phyloP scores from a whole-genome alignment of 805 yeast species.

The Saccharomycopsis sp. region DNA sequence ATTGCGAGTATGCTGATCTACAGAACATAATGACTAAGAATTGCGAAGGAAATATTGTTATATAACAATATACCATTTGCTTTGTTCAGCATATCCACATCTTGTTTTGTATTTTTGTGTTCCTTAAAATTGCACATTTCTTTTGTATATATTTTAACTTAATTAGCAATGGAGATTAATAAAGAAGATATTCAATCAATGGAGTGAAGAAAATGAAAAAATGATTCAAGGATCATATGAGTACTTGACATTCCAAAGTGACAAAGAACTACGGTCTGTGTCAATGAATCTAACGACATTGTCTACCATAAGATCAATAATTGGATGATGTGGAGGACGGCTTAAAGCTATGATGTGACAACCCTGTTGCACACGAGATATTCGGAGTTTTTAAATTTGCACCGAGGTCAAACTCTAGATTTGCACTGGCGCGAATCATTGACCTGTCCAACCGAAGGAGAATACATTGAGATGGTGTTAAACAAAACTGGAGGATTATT shows the following conservation, averaged over 20 bases:
- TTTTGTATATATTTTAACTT: no score
- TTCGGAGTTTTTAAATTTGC: constrained; percentile 76
- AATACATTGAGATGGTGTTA: constrained; percentile 75
- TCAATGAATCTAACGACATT: constrained; percentile 42
- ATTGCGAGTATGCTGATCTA: no score
- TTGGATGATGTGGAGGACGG: constrained; percentile 90
- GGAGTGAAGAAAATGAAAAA: constrained; percentile 28
- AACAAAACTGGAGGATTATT: constrained; percentile 88
- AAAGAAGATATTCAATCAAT: constrained; percentile 16
- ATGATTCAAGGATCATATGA: constrained; percentile 38
- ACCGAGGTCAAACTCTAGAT: constrained; percentile 87
- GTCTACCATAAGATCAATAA: constrained; percentile 36
- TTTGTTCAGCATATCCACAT: no score
- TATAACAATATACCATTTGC: no score
- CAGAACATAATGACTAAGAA: no score
- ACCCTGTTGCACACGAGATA: constrained; percentile 68
- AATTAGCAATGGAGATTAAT: constrained; percentile 19
- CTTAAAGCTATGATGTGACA: constrained; percentile 65
- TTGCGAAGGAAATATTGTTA: no score
- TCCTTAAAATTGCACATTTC: no score
- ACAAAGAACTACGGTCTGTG: constrained; percentile 47
- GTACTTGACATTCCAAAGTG: constrained; percentile 44
- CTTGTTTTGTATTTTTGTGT: no score
- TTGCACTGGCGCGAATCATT: constrained; percentile 77
- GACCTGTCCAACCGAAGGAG: constrained; percentile 49